phyloP scores from a whole-genome alignment of 805 yeast species.

The Metschnikowia arizonensis region DNA sequence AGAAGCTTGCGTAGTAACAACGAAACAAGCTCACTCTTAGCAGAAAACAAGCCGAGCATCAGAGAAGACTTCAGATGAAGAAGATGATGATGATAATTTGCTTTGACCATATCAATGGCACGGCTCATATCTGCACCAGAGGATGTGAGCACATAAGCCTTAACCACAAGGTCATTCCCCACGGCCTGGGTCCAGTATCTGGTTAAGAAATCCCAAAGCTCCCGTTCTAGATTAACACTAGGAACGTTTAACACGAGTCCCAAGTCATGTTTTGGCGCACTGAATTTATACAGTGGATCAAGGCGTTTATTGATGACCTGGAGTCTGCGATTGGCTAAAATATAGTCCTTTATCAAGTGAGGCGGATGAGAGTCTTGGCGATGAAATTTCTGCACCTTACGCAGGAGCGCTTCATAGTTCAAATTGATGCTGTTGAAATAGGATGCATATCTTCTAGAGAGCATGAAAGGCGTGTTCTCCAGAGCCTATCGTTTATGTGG shows the following conservation, averaged over 20 bases:
- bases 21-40: slow-evolving; percentile 3
- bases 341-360: slow-evolving; percentile 11
- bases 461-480: neutral
- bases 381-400: slow-evolving; percentile 10
- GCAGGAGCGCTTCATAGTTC: slow-evolving; percentile 15
- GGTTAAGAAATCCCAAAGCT: slow-evolving; percentile 15
- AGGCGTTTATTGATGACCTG: slow-evolving; percentile 9
- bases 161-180: slow-evolving; percentile 11
- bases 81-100: slow-evolving; percentile 7
- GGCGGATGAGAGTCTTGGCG: slow-evolving; percentile 6
- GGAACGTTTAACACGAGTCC: slow-evolving; percentile 13
- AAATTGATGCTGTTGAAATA: slow-evolving; percentile 12
- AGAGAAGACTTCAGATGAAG: neutral
- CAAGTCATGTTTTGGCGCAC: slow-evolving; percentile 1
- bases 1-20: slow-evolving; percentile 13
- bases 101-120: slow-evolving; percentile 12
- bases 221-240: slow-evolving; percentile 13
- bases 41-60: neutral
- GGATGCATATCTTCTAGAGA: slow-evolving; percentile 2
- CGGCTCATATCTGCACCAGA: slow-evolving; percentile 3
- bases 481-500: neutral
- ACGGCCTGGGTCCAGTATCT: slow-evolving; percentile 12
- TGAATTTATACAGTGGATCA: slow-evolving; percentile 5
- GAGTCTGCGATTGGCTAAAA: slow-evolving; percentile 15
- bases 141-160: slow-evolving; percentile 10